A percentile compares a stretch with the other conserved stretches of the same genome.
phyloP scores from a whole-genome alignment of 2,329 filamentous ascomycete genomes.

The Ophiostoma piceae region DNA sequence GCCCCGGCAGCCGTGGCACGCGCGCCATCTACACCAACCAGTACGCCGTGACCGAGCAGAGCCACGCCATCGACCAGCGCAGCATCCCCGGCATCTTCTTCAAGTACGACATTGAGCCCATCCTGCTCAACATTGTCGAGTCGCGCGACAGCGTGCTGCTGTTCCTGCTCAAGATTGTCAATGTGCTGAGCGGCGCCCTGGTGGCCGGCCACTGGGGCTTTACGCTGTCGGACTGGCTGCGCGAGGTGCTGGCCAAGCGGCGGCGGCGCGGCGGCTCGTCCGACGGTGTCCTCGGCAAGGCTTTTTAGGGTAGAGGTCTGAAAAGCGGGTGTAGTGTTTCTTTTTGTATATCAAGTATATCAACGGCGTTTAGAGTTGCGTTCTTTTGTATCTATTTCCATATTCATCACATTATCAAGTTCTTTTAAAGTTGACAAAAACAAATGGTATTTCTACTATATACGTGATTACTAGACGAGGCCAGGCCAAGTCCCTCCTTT shows the following conservation, averaged over 20 bases:
- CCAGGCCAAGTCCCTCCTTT: neutral
- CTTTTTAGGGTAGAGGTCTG: neutral
- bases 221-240: constrained; percentile 72
- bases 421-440: neutral
- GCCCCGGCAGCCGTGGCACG: constrained; percentile 34
- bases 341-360: constrained; percentile 13
- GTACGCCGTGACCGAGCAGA: constrained; percentile 93
- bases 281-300: constrained; percentile 45
- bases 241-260: constrained; percentile 49
- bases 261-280: constrained; percentile 38
- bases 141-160: constrained; percentile 67
- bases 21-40: constrained; percentile 86
- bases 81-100: constrained; percentile 87
- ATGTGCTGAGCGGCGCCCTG: constrained; percentile 83
- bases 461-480: neutral
- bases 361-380: constrained; percentile 4
- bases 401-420: neutral
- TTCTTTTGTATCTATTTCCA: neutral
- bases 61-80: constrained; percentile 61
- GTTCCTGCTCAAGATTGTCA: constrained; percentile 77
- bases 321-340: neutral
- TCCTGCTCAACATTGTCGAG: constrained; percentile 80
- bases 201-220: constrained; percentile 94
- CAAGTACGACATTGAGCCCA: constrained; percentile 98
- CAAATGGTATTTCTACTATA: neutral